Base-by-base conservation (phyloP, 2,329 filamentous ascomycete species). In the Pestalotiopsis sp. region DNA sequence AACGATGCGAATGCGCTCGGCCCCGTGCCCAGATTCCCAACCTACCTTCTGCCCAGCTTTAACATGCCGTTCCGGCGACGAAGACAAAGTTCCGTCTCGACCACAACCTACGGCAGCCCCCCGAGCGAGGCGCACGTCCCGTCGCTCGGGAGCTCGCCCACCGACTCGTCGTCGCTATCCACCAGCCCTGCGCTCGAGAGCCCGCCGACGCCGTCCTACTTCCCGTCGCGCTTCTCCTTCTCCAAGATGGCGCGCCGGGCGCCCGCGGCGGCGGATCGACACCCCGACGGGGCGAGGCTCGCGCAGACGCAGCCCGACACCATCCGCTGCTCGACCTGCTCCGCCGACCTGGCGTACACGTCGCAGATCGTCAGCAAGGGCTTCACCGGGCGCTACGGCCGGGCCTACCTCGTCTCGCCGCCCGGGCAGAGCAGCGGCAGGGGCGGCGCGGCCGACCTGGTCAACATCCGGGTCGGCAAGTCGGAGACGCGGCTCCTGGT, bases 351-450 rank as follows among this genome's bases (percentile, higher is more conserved):
- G n/a, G 89, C 88, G 20, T 88, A 88, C 74, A 77, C 82, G 17
- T 83, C 85, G 13, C 89, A 91, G 76, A 87, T 92, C 69, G 84
- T 92, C 52, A 88, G 85, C 71, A 91, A 91, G 76, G 87, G 88
- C 71, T 92, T 92, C 80, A 90, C 86, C 0, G 90, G 90, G 20
- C 88, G 89, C 23, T 86, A 91, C 77, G 90, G 90, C 5, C 85
- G 89, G 27, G 90, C 89, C 13, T 90, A 87, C 75, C 84, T 92
- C 63, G 87, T 91, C 63, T 81, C 86, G 61, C 82, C 81, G 41
- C 77, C 73, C 27, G 74, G 75, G 31, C 67, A 68, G 39, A 72
- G 70, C 67, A 72, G 70, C 67, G 70, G 66, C 11, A 66, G 56
- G 36, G 67, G 68, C 23, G 67, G 68, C 23, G 56, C 59, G 12